Evolutionary conservation across 2,329 filamentous ascomycete genomes (phyloP).

Genomic region (Penicillium sp.): DNA sequence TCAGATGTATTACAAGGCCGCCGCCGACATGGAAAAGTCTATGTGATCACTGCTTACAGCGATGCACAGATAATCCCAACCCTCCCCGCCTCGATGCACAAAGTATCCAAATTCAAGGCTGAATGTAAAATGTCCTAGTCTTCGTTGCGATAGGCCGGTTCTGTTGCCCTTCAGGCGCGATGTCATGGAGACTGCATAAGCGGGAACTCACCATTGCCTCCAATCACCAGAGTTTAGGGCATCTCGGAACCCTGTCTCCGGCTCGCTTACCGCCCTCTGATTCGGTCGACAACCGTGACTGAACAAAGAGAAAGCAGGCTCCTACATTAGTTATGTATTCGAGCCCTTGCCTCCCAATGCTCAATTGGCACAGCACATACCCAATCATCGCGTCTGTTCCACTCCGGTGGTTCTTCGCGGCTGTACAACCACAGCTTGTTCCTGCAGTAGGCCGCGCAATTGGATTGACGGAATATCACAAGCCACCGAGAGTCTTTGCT

Average conservation of each 20-base stretch:
- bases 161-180: conserved; percentile 4
- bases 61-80: background rate
- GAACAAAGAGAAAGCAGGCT: conserved; percentile 8
- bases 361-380: conserved; percentile 4
- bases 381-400: conserved; percentile 13
- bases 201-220: background rate
- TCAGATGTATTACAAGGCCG: conserved; percentile 25
- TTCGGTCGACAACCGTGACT: conserved; percentile 2
- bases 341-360: conserved; percentile 17
- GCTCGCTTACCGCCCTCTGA: conserved; percentile 3
- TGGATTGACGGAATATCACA: conserved; percentile 20
- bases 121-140: background rate
- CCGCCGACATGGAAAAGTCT: background rate
- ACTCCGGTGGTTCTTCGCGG: conserved; percentile 15
- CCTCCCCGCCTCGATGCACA: background rate
- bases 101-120: background rate
- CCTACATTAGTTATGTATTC: background rate
- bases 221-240: conserved; percentile 17
- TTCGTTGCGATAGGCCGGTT: background rate
- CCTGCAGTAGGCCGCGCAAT: conserved; percentile 43
- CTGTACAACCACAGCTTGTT: conserved; percentile 36
- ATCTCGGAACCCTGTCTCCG: conserved; percentile 13
- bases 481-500: conserved; percentile 3
- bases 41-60: background rate
- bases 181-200: conserved; percentile 13